A percentile compares a stretch with the other conserved stretches of the same genome.
Evolutionary conservation across 805 yeast species (phyloP).

Genomic region (Zygotorulaspora sp.): DNA sequence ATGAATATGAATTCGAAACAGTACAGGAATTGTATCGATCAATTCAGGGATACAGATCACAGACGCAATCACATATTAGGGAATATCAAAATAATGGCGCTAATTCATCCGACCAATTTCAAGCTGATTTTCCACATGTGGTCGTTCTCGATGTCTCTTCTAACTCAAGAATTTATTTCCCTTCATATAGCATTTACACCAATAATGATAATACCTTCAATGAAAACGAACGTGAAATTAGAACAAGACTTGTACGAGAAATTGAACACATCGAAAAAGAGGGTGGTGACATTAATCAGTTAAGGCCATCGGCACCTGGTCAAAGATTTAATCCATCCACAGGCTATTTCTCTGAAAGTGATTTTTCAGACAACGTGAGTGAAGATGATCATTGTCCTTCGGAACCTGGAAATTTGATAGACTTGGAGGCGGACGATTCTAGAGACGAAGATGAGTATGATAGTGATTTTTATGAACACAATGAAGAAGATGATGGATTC

Average conservation of each 20-base stretch:
- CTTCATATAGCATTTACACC: slow-evolving; percentile 7
- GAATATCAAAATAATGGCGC: neutral
- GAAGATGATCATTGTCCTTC: slow-evolving; percentile 6
- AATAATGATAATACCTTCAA: slow-evolving; percentile 9
- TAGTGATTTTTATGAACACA: slow-evolving; percentile 31
- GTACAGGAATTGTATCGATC: slow-evolving; percentile 3
- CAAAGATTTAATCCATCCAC: neutral
- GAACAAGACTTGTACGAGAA: slow-evolving; percentile 10
- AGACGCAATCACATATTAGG: neutral
- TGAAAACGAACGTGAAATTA: slow-evolving; percentile 12
- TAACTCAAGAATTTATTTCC: slow-evolving; percentile 4
- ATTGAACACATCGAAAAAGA: neutral
- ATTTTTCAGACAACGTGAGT: slow-evolving; percentile 16
- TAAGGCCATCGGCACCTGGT: neutral
- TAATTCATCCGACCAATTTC: neutral
- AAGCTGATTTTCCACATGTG: neutral
- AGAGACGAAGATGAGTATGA: slow-evolving; percentile 14
- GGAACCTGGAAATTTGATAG: slow-evolving; percentile 2
- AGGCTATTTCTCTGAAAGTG: slow-evolving; percentile 1
- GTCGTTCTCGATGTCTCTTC: neutral
- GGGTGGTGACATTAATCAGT: neutral
- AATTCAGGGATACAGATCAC: slow-evolving; percentile 1
- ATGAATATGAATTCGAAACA: slow-evolving; percentile 2
- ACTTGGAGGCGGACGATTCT: slow-evolving; percentile 13
- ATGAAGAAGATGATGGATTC: slow-evolving; percentile 28